phyloP scores from a whole-genome alignment of 75 land plant genomes.

The Selaginella tamariscina region DNA sequence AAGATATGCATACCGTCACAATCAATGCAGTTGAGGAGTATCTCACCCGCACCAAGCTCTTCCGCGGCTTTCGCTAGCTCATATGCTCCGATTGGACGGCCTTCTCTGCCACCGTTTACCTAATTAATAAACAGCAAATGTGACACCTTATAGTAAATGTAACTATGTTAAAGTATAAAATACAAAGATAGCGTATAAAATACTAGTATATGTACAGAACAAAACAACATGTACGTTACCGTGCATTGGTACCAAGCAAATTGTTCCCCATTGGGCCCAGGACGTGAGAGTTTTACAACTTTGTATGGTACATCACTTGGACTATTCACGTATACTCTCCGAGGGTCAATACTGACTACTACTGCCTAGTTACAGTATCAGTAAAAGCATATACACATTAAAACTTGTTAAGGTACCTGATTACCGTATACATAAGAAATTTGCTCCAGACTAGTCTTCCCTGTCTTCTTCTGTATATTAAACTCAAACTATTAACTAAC shows the following conservation, averaged over 20 bases:
- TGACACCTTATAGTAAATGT: neutral
- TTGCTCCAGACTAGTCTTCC: conserved; percentile 90
- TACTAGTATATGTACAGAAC: neutral
- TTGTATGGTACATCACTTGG: conserved; percentile 68
- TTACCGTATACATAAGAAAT: conserved; percentile 93
- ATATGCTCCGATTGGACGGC: conserved; percentile 90
- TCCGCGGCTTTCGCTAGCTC: conserved; percentile 99
- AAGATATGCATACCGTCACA: conserved; percentile 99
- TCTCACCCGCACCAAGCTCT: conserved; percentile 98
- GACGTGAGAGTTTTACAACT: conserved; percentile 33
- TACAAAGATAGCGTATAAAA: neutral
- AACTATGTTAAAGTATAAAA: neutral
- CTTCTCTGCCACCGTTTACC: conserved; percentile 97
- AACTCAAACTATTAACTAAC: conserved; percentile 2
- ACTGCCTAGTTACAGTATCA: conserved; percentile 54
- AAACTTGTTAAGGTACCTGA: conserved; percentile 41
- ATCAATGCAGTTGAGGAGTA: conserved; percentile 94
- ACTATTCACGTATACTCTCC: conserved; percentile 57
- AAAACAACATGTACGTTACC: too few species aligned
- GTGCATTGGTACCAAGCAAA: conserved; percentile 99
- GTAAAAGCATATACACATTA: too few species aligned
- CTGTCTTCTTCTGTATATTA: conserved; percentile 63
- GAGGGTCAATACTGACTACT: conserved; percentile 98
- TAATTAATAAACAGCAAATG: conserved; percentile 18
- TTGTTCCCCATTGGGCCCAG: conserved; percentile 89